Percentiles rank a stretch among this genome's conserved stretches.
phyloP scores from a whole-genome alignment of 192 early-diverging fungal genomes.

The Podila horticola region DNA sequence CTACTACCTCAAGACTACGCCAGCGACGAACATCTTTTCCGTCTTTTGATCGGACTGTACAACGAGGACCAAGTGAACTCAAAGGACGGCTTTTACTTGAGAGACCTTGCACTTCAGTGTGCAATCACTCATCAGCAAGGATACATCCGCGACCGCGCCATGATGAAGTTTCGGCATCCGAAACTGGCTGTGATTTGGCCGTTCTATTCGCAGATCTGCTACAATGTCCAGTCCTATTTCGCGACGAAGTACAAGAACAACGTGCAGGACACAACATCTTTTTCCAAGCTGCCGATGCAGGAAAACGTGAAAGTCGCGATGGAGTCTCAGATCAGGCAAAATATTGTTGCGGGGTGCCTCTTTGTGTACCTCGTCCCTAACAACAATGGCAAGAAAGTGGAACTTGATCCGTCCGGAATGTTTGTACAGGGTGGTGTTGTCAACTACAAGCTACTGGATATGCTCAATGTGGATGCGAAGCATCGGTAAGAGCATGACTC shows the following conservation, averaged over 20 bases:
- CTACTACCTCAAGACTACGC: constrained; percentile 72
- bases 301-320: constrained; percentile 66
- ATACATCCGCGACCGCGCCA: constrained; percentile 67
- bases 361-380: constrained; percentile 65
- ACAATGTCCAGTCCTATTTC: constrained; percentile 63
- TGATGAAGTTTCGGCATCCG: constrained; percentile 80
- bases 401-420: constrained; percentile 55
- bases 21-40: constrained; percentile 77
- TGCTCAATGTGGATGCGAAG: constrained; percentile 73
- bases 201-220: constrained; percentile 62
- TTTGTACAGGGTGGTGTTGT: constrained; percentile 75
- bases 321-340: constrained; percentile 59
- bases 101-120: constrained; percentile 80
- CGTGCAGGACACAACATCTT: constrained; percentile 31
- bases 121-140: constrained; percentile 74
- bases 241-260: constrained; percentile 61
- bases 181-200: constrained; percentile 69
- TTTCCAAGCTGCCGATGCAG: constrained; percentile 56
- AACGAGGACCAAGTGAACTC: constrained; percentile 80
- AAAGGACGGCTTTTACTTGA: constrained; percentile 76
- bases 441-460: constrained; percentile 73
- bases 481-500: constrained; percentile 55
- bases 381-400: constrained; percentile 36
- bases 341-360: constrained; percentile 62
- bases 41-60: constrained; percentile 75